Conservation (phyloP, 1,284 basidiomycete species). For the Cutaneotrichosporon cavernicola region DNA sequence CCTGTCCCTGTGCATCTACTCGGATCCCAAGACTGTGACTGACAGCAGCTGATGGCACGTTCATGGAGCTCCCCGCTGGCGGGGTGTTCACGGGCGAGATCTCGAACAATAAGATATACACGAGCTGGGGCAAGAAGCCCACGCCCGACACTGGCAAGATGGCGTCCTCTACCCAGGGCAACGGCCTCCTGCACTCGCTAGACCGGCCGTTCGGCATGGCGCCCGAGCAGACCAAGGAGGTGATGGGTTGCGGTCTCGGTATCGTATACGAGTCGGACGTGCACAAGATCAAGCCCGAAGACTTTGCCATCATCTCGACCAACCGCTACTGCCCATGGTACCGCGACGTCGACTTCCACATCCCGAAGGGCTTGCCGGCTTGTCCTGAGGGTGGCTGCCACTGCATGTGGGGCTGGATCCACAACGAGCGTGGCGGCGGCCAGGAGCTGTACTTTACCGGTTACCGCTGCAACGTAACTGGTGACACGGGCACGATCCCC, state of each 20-base stretch:
- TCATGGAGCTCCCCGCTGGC: conserved; percentile 16
- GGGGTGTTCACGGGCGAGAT: conserved; percentile 41
- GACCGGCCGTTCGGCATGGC: background rate
- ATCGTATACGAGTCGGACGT: conserved; percentile 68
- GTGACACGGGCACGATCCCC: conserved; percentile 33
- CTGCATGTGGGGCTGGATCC: conserved; percentile 72
- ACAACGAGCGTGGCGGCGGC: conserved; percentile 22
- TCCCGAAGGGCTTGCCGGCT: conserved; percentile 66
- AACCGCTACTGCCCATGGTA: conserved; percentile 72
- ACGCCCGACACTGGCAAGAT: background rate
- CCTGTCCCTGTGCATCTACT: background rate
- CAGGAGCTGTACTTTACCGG: conserved; percentile 63
- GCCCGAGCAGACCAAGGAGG: conserved; percentile 8
- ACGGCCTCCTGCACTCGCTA: background rate
- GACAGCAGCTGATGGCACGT: conserved; percentile 13
- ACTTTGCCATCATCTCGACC: conserved; percentile 68
- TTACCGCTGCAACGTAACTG: conserved; percentile 68
- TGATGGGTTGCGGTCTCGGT: conserved; percentile 50
- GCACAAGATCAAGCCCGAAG: conserved; percentile 60
- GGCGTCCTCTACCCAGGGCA: background rate
- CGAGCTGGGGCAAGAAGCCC: conserved; percentile 22
- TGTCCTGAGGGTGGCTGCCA: conserved; percentile 66
- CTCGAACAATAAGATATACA: conserved; percentile 40
- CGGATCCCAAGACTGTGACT: background rate
- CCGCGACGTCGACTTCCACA: conserved; percentile 61